These are phyloP conservation scores for Fusarium miscanthi DNA, from an alignment of 2,329 filamentous ascomycete species.

Conservation along the genomic window DNA sequence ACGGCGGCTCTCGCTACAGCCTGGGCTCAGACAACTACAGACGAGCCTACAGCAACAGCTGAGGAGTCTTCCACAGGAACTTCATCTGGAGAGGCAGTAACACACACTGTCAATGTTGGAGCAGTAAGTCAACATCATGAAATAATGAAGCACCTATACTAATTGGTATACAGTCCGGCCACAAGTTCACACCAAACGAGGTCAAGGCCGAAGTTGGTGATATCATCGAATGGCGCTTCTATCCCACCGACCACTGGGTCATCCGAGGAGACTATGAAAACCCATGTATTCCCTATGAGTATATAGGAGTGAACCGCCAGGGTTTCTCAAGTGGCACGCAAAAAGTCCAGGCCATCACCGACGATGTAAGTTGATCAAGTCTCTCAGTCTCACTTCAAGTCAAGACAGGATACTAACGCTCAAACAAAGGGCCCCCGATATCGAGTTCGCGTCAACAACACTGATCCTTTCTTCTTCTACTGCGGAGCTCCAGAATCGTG, in stretches of 20 bases:
- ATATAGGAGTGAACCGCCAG: conserved; percentile 58
- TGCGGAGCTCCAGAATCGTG: conserved; percentile 76
- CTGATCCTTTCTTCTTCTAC: conserved; percentile 75
- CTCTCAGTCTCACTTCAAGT: background rate
- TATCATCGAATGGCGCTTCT: conserved; percentile 69
- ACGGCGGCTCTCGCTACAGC: conserved; percentile 19
- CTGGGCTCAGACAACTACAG: conserved; percentile 34
- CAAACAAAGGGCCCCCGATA: conserved; percentile 54
- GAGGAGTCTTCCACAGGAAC: conserved; percentile 32
- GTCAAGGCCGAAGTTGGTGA: conserved; percentile 57
- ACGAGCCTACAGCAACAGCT: conserved; percentile 25
- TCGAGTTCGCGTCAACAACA: conserved; percentile 65
- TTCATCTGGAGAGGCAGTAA: conserved; percentile 28
- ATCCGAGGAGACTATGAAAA: conserved; percentile 66
- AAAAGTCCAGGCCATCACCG: conserved; percentile 57
- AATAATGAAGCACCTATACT: background rate
- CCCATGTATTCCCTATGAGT: conserved; percentile 73
- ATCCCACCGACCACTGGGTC: conserved; percentile 72
- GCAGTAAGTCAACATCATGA: conserved; percentile 29
- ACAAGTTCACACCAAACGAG: conserved; percentile 48
- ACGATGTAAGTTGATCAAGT: conserved; percentile 53
- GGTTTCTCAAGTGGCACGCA: conserved; percentile 66
- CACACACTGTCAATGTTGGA: conserved; percentile 44
- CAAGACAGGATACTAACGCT: conserved; percentile 7
- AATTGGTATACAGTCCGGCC: conserved; percentile 40